Conservation (phyloP, 2,329 filamentous ascomycete species). For the Arthrobotrys entomopaga region DNA sequence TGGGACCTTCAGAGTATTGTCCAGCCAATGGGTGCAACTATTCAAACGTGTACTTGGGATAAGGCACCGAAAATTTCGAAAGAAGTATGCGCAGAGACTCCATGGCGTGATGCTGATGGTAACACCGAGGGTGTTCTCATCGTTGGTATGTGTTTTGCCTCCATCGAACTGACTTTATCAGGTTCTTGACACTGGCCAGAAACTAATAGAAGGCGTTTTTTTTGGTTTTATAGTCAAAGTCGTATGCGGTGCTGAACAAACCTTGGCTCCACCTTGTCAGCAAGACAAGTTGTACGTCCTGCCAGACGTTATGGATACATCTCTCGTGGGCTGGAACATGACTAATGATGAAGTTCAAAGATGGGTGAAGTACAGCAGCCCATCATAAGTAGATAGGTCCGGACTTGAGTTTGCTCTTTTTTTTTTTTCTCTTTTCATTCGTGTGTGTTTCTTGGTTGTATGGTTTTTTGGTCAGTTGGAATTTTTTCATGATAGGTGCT, state of each 20-base stretch:
- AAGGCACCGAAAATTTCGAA: neutral
- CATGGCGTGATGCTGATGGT: conserved; percentile 25
- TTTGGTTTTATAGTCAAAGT: conserved; percentile 25
- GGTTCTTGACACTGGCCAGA: neutral
- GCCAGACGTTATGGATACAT: conserved; percentile 28
- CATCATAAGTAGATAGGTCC: neutral
- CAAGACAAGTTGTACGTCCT: conserved; percentile 47
- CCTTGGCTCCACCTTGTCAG: conserved; percentile 33
- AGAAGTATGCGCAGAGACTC: conserved; percentile 27
- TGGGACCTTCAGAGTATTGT: conserved; percentile 10
- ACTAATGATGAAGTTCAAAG: conserved; percentile 13
- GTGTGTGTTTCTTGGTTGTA: neutral
- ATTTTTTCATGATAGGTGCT: too few relatives aligned
- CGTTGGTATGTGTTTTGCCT: conserved; percentile 22
- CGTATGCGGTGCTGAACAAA: conserved; percentile 37
- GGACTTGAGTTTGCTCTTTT: neutral
- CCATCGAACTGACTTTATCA: neutral
- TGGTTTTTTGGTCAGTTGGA: too few relatives aligned
- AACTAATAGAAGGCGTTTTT: neutral
- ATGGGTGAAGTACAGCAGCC: conserved; percentile 12
- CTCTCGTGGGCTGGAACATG: conserved; percentile 28
- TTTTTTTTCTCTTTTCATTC: neutral
- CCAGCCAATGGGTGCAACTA: conserved; percentile 17
- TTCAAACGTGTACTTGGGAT: conserved; percentile 7
- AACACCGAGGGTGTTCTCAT: conserved; percentile 34